Percentiles rank a stretch among this genome's conserved stretches.
These are phyloP conservation scores for Phytophthora pistaciae DNA, from an alignment of 352 stramenopile species.

Conservation along the genomic window DNA sequence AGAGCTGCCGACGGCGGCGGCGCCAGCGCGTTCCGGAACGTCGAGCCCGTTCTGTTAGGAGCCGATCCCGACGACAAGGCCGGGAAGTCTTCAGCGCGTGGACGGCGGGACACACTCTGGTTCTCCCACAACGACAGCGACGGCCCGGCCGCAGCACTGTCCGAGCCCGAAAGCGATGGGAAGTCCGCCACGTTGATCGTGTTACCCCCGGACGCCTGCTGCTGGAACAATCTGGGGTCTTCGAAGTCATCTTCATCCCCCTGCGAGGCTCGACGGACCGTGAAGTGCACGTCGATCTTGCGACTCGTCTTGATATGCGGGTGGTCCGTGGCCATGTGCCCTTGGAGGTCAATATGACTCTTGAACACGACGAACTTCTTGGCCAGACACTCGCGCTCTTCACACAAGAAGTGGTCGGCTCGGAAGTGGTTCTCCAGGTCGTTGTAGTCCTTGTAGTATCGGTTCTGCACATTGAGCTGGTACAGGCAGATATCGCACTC, in stretches of 20 bases:
- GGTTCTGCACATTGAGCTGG: constrained; percentile 80
- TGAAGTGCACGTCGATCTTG: constrained; percentile 92
- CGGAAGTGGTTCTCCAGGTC: constrained; percentile 93
- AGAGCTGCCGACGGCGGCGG: constrained; percentile 78
- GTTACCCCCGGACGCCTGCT: constrained; percentile 21
- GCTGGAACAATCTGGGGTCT: constrained; percentile 58
- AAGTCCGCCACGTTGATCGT: constrained; percentile 91
- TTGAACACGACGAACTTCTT: constrained; percentile 94
- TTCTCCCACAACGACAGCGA: constrained; percentile 77
- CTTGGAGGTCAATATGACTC: constrained; percentile 87
- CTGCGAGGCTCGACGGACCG: constrained; percentile 62
- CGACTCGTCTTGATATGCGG: constrained; percentile 86
- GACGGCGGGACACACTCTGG: constrained; percentile 53
- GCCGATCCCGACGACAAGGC: constrained; percentile 42
- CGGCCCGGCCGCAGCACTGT: constrained; percentile 33
- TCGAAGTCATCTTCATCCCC: constrained; percentile 61
- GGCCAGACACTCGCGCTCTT: constrained; percentile 80
- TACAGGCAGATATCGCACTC: constrained; percentile 92
- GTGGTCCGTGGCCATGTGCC: constrained; percentile 83
- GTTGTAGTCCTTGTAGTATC: constrained; percentile 94
- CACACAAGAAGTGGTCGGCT: constrained; percentile 89
- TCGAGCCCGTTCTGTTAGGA: constrained; percentile 26
- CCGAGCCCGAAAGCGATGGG: constrained; percentile 66
- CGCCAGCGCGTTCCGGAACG: constrained; percentile 78
- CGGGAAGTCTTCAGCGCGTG: constrained; percentile 76